These are phyloP conservation scores for Aspergillus neoniger DNA, from an alignment of 2,329 filamentous ascomycete species.

Conservation along the genomic window DNA sequence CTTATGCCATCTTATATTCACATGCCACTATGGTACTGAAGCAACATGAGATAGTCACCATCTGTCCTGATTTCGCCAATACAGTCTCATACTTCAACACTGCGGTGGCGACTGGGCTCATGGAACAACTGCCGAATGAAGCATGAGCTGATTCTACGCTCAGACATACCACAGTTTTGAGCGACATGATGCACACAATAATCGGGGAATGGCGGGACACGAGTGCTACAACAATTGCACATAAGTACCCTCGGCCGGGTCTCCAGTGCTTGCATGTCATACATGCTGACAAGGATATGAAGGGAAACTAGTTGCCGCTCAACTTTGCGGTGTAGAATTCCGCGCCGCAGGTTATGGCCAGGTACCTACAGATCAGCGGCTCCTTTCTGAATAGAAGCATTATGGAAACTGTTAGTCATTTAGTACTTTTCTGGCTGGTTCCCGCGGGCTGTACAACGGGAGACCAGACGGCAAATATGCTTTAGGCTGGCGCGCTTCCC, in stretches of 20 bases:
- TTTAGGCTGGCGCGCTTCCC: not conserved
- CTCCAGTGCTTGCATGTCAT: conserved; percentile 6
- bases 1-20: conserved; percentile 10
- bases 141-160: not conserved
- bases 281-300: conserved; percentile 10
- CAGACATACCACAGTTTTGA: not conserved
- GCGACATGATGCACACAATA: not conserved
- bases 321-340: conserved; percentile 16
- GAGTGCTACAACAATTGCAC: conserved; percentile 1
- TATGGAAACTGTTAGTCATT: not conserved
- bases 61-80: not conserved
- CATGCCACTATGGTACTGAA: not conserved
- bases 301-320: not conserved
- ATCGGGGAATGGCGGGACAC: conserved; percentile 1
- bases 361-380: not conserved
- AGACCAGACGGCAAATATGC: not conserved
- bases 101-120: not conserved
- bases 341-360: not conserved
- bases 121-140: not conserved
- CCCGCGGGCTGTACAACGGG: not conserved
- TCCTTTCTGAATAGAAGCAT: not conserved
- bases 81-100: not conserved
- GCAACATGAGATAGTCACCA: too few species aligned
- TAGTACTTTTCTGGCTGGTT: not conserved
- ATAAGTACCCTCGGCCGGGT: conserved; percentile 1